Evolutionary conservation across 371 early-diverging fungal genomes (phyloP).

Genomic region (Mycotypha africana): DNA sequence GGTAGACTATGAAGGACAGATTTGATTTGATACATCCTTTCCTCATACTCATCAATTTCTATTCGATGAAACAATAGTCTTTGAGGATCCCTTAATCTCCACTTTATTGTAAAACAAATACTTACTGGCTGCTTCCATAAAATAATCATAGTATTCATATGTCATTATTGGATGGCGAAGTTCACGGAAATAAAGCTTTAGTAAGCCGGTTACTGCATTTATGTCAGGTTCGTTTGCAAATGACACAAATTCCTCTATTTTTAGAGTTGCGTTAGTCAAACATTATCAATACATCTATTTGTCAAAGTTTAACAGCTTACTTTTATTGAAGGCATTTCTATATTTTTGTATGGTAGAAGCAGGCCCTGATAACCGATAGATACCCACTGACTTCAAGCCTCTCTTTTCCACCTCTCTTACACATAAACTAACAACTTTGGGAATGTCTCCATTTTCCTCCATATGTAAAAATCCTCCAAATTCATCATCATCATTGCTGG

Average conservation of each 20-base stretch:
- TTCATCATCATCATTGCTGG: slow-evolving; percentile 40
- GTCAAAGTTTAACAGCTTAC: slow-evolving; percentile 35
- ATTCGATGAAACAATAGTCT: slow-evolving; percentile 34
- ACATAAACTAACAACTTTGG: slow-evolving; percentile 61
- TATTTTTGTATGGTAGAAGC: slow-evolving; percentile 67
- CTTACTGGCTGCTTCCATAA: slow-evolving; percentile 74
- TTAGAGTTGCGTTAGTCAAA: background rate
- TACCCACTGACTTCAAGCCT: slow-evolving; percentile 62
- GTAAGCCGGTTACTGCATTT: slow-evolving; percentile 68
- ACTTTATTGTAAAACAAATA: too few relatives aligned
- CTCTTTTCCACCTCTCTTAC: slow-evolving; percentile 62
- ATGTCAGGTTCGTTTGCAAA: slow-evolving; percentile 63
- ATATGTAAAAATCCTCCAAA: slow-evolving; percentile 64
- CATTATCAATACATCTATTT: background rate
- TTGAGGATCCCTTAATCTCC: too few relatives aligned
- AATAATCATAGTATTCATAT: slow-evolving; percentile 71
- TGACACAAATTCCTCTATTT: slow-evolving; percentile 28
- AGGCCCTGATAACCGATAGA: slow-evolving; percentile 80
- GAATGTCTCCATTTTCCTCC: slow-evolving; percentile 46
- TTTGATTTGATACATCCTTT: slow-evolving; percentile 66
- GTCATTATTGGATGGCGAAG: slow-evolving; percentile 73
- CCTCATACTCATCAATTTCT: slow-evolving; percentile 72
- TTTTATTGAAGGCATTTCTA: slow-evolving; percentile 50
- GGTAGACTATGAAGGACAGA: slow-evolving; percentile 69
- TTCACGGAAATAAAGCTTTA: slow-evolving; percentile 83